These are phyloP conservation scores for Pyrenophora teres DNA, from an alignment of 2,329 filamentous ascomycete genomes.

Conservation along the genomic window DNA sequence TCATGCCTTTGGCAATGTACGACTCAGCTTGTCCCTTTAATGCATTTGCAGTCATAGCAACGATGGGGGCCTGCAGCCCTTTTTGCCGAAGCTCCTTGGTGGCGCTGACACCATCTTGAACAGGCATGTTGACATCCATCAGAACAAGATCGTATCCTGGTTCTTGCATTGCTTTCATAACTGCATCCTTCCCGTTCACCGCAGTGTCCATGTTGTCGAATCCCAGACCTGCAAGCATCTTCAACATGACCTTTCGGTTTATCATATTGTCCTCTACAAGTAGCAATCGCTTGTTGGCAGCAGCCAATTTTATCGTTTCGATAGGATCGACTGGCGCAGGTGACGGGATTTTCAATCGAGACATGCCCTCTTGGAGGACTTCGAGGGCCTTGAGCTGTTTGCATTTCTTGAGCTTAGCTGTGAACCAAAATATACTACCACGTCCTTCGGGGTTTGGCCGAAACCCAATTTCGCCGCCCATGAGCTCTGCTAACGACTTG, in stretches of 20 bases:
- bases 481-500: slow-evolving; percentile 61
- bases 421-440: slow-evolving; percentile 61
- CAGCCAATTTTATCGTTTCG: slow-evolving; percentile 28
- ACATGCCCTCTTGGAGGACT: slow-evolving; percentile 16
- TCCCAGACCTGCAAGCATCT: slow-evolving; percentile 51
- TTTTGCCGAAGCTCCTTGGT: slow-evolving; percentile 34
- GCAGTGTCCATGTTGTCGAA: slow-evolving; percentile 46
- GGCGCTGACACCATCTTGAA: slow-evolving; percentile 37
- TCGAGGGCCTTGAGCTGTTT: slow-evolving; percentile 26
- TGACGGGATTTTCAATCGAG: slow-evolving; percentile 10
- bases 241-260: slow-evolving; percentile 55
- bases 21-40: slow-evolving; percentile 60
- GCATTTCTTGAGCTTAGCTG: slow-evolving; percentile 43
- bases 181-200: slow-evolving; percentile 50
- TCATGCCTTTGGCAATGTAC: slow-evolving; percentile 61
- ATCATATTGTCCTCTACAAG: slow-evolving; percentile 56
- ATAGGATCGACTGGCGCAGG: slow-evolving; percentile 18
- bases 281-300: slow-evolving; percentile 38
- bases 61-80: slow-evolving; percentile 49
- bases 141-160: slow-evolving; percentile 36
- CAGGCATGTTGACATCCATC: slow-evolving; percentile 47
- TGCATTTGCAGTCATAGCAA: slow-evolving; percentile 62
- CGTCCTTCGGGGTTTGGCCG: slow-evolving; percentile 52
- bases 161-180: slow-evolving; percentile 28
- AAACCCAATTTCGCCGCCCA: slow-evolving; percentile 60